Conservation (phyloP, 2,329 filamentous ascomycete genomes). For the Geoglossum cookeanum region DNA sequence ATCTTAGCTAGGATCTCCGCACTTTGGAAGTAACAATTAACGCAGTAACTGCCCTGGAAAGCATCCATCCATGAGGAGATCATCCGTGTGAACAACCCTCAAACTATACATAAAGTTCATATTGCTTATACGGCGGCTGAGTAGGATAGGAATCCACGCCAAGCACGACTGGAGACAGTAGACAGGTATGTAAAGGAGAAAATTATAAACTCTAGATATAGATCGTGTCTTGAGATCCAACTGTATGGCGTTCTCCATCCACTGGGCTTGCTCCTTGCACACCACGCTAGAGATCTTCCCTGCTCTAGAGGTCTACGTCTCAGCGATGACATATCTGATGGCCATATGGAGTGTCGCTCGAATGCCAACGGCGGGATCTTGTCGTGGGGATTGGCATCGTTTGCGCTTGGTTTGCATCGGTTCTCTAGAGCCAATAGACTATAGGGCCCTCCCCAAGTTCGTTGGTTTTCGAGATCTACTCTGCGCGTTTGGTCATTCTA, state of each 20-base stretch:
- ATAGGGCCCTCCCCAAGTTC: not conserved
- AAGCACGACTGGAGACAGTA: not conserved
- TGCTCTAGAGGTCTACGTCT: not conserved
- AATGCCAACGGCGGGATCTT: not conserved
- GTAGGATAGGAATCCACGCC: not conserved
- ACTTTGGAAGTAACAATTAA: too few species aligned
- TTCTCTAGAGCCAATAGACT: not conserved
- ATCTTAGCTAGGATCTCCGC: too few species aligned
- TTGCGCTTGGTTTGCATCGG: not conserved
- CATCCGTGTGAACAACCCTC: too few species aligned
- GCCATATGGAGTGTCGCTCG: not conserved
- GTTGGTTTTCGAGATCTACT: not conserved
- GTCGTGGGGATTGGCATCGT: not conserved
- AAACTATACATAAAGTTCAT: too few species aligned
- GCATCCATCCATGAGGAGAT: too few species aligned
- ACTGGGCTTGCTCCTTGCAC: not conserved
- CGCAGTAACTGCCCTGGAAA: too few species aligned
- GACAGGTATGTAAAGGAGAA: not conserved
- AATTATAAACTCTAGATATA: not conserved
- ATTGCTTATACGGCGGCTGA: not conserved
- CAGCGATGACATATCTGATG: not conserved
- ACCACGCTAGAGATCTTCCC: not conserved
- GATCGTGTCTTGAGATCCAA: not conserved
- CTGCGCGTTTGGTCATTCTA: not conserved
- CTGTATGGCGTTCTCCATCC: not conserved